Evolutionary conservation across 768 basidiomycete genomes (phyloP), one percentile per base, ranked within the genome.

Genomic region (Suillus weaverae): DNA sequence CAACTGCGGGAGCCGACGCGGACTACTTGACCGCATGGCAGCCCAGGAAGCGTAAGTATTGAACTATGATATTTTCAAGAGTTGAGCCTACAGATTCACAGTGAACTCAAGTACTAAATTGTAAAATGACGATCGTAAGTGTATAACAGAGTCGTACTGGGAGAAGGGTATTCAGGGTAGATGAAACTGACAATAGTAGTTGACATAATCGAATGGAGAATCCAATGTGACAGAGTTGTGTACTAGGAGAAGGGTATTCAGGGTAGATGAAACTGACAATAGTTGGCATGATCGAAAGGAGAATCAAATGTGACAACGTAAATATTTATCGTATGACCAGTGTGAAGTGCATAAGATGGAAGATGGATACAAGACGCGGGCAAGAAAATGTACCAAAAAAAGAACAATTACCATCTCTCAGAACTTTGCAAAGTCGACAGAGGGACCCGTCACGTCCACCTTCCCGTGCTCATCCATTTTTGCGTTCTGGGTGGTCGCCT

Each of bases 381-480:
- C 18, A 41, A 41, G 26, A 32, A 59, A 39, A 18, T 5, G 16
- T 9, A 39, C 10, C 18, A 41, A 20, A 39, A 18, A 39, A 11
- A 38, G 9, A 20, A 20, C 36, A 26, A 1, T 39, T 3, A 18
- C 20, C 11, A 38, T 20, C 5, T 38, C 26, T 73, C 63, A 77
- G 64, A 77, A 75, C 60, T 76, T 75, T 46, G 62, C 66, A 62
- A 77, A 9, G 61, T 75, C 74, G 57, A 72, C 69, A 0, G 74
- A 75, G 4, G 68, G 60, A 4, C 55, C 67, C 18, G 51, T 63
- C 5, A 77, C 44, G 7, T 62, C 59, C 4, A 92, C 84, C 26
- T 83, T 81, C 26, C 91, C 91, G 72, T 84, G 83, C 63, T 76
- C 83, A 70, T 88, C 77, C 84, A 92, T 87, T 64, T 69, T 72